Evolutionary conservation across 495 filamentous ascomycete species (phyloP), one percentile per base, ranked within the genome.

Genomic region (Tuber aestivum): DNA sequence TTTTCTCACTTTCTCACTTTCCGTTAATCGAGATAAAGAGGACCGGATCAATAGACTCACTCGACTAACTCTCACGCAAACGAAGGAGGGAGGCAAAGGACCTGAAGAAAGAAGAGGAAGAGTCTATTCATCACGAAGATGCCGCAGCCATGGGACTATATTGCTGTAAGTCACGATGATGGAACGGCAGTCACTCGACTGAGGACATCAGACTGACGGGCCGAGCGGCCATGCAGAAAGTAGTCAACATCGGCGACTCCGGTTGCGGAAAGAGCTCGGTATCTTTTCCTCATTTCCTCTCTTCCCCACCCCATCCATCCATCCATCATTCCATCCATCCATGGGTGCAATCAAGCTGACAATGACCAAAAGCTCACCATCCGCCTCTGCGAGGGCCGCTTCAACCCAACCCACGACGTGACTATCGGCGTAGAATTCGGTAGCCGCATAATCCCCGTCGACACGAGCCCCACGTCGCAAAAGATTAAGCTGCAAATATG

Each of bases 381-480:
- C 84, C 93, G 95, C 40, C 92, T 98, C 78, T 98, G 95, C 86
- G 95, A 98, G 88, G 95, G 94, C 74, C 94, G 95, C 80, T 98
- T 98, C 87, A 92, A 91, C 72, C 87, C 92, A 42, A 89, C 93
- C 79, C 95, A 97, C 86, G 94, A 97, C 86, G 95, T 99, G 68
- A 99, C 95, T 41, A 97, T 99, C 80, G 95, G 95, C 74, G 95
- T 99, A 38, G 95, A 99, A 84, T 97, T 99, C 85, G 95, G 94
- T 74, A 95, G 92, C 42, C 90, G 95, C 74, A 94, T 97, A 79
- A 94, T 99, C 42, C 91, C 94, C 74, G 92, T 93, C 42, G 94
- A 95, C 45, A 85, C 89, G 68, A 87, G 85, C 20, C 72, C 79
- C 41, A 71, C 72, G 68, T 84, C 86, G 71, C 86, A 86, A 78